phyloP scores from a whole-genome alignment of 495 filamentous ascomycete genomes.

The Aspergillus diversus region DNA sequence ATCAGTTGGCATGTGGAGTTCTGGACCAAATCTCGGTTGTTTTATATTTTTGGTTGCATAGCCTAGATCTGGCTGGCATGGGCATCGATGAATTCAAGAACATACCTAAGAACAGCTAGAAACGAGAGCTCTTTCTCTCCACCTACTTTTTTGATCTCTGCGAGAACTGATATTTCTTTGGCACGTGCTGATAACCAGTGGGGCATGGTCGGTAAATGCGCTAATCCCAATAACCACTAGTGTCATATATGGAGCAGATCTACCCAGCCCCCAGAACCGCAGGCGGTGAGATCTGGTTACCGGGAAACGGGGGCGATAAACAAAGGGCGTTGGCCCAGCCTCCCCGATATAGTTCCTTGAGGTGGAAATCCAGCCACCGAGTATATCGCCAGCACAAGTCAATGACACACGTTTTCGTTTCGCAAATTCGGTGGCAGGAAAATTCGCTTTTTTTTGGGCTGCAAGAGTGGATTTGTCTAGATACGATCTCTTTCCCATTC shows the following conservation, averaged over 20 bases:
- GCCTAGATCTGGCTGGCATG: background rate
- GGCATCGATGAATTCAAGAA: constrained; percentile 29
- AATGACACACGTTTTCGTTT: constrained; percentile 14
- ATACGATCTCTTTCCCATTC: constrained; percentile 39
- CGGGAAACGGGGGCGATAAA: constrained; percentile 47
- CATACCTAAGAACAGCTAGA: background rate
- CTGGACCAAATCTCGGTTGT: background rate
- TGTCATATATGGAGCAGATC: constrained; percentile 14
- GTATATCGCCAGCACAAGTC: constrained; percentile 13
- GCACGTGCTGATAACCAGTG: constrained; percentile 26
- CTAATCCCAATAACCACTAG: constrained; percentile 28
- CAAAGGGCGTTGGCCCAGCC: constrained; percentile 54
- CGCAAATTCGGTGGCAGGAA: constrained; percentile 28
- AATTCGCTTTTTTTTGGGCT: constrained; percentile 24
- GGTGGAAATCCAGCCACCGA: constrained; percentile 24
- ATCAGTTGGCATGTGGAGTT: background rate
- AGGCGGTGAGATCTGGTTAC: constrained; percentile 44
- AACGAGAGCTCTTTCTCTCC: background rate
- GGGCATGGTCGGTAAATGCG: constrained; percentile 21
- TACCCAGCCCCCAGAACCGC: constrained; percentile 13
- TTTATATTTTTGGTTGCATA: constrained; percentile 11
- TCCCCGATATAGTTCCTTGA: constrained; percentile 36
- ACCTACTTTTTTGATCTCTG: background rate
- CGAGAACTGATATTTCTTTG: background rate
- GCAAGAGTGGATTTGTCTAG: constrained; percentile 38